Evolutionary conservation across 768 basidiomycete genomes (phyloP).

Genomic region (Lentinula boryana): DNA sequence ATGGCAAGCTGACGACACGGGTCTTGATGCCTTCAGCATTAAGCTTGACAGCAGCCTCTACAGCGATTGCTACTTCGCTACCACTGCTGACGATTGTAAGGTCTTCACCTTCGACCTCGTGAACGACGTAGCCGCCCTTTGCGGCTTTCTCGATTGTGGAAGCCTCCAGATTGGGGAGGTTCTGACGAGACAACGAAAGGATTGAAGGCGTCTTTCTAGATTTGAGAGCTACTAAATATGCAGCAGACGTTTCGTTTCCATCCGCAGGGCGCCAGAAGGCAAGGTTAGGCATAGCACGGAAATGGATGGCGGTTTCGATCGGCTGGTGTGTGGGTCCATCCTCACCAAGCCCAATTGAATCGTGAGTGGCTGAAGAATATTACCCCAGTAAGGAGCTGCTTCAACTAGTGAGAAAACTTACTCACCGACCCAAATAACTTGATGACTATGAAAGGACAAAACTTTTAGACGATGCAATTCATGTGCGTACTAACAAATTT

Average conservation of each 20-base stretch:
- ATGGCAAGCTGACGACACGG: conserved; percentile 84
- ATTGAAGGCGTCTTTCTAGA: conserved; percentile 78
- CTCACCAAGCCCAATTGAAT: conserved; percentile 88
- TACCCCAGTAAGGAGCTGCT: not conserved
- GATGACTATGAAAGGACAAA: conserved; percentile 38
- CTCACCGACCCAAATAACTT: conserved; percentile 90
- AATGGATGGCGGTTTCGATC: conserved; percentile 78
- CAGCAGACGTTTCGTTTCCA: conserved; percentile 95
- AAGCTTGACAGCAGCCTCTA: conserved; percentile 82
- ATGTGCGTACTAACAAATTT: too few relatives aligned
- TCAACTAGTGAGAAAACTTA: conserved; percentile 12
- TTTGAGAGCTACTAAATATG: conserved; percentile 75
- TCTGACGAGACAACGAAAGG: conserved; percentile 80
- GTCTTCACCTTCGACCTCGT: conserved; percentile 75
- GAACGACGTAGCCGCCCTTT: conserved; percentile 86
- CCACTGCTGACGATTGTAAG: conserved; percentile 88
- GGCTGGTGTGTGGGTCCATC: conserved; percentile 98
- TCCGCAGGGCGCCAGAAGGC: conserved; percentile 93
- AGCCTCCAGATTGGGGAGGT: conserved; percentile 86
- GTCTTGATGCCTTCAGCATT: conserved; percentile 72
- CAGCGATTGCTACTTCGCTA: conserved; percentile 81
- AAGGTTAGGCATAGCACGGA: conserved; percentile 87
- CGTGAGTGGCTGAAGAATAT: conserved; percentile 69
- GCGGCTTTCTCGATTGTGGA: conserved; percentile 80
- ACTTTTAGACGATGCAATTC: not conserved